Evolutionary conservation across 2,329 filamentous ascomycete species (phyloP), one percentile per base, ranked within the genome.

Genomic region (Parascedosporium putredinis): DNA sequence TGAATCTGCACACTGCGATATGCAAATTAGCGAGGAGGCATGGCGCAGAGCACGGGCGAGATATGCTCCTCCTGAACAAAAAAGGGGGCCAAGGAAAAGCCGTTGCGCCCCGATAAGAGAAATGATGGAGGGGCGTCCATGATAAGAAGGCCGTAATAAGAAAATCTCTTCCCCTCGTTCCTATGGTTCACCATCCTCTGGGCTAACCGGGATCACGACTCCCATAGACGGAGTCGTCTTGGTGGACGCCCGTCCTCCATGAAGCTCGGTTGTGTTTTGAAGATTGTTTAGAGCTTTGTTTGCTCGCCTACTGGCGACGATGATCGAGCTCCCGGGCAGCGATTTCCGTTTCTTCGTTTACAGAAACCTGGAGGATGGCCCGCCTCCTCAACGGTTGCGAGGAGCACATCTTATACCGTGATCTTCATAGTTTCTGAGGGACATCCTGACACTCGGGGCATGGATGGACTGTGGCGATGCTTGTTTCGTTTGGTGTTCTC

Each of bases 231-330:
- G 16, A 18, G 38, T 20, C 20, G n/a, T 18, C 2, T 18, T 36
- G n/a, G 27, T 42, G 38, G 38, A 42, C 20, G 23, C 38, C 7
- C 16, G 38, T 42, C 23, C 23, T 42, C 38, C 16, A 12, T 42
- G 38, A 42, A 20, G 38, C 38, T 42, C 38, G 38, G 38, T 42
- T 42, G n/a, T 20, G 38, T 42, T 42, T 42, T 16, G 38, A 42
- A 42, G 38, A 42, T 42, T 42, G n/a, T 20, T 12, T 42, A 20
- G 38, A 20, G 23, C 16, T 42, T 42, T 42, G 38, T 42, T 24
- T 42, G 6, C 38, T 20, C 38, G 18, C 23, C 23, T 23, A 20
- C 23, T 20, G 16, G 38, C 20, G 38, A n/a, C n/a, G n/a, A 42
- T 20, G 38, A 42, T 42, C 20, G 38, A 10, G 38, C 8, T 20